Evolutionary conservation across 768 basidiomycete species (phyloP).

Genomic region (Xerocomus brunneocitrinus): DNA sequence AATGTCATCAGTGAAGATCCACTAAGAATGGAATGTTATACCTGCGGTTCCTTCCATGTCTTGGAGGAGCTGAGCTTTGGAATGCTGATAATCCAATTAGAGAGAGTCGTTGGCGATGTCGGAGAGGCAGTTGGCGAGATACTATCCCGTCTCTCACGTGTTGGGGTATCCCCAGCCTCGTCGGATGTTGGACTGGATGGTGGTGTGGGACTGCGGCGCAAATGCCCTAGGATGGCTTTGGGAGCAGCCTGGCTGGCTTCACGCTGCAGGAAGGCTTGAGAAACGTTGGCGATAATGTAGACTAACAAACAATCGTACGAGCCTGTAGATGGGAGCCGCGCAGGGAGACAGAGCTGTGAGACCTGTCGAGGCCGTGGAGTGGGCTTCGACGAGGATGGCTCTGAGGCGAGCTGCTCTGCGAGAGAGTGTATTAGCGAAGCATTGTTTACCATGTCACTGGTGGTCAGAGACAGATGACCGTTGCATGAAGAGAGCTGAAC

Average conservation of each 20-base stretch:
- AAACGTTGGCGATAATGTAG: slow-evolving; percentile 20
- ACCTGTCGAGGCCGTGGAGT: slow-evolving; percentile 37
- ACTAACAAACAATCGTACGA: slow-evolving; percentile 21
- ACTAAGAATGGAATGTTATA: slow-evolving; percentile 15
- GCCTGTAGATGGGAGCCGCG: slow-evolving; percentile 66
- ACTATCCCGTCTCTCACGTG: slow-evolving; percentile 10
- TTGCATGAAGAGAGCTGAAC: slow-evolving; percentile 10
- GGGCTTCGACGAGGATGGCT: slow-evolving; percentile 17
- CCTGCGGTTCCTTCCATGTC: slow-evolving; percentile 54
- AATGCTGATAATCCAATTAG: slow-evolving; percentile 13
- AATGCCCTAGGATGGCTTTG: slow-evolving; percentile 50
- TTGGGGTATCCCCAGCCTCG: slow-evolving; percentile 13
- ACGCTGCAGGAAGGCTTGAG: slow-evolving; percentile 62
- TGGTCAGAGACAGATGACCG: background rate
- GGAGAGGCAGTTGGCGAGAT: slow-evolving; percentile 18
- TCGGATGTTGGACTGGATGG: slow-evolving; percentile 25
- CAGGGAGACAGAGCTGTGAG: slow-evolving; percentile 58
- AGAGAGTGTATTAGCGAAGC: slow-evolving; percentile 30
- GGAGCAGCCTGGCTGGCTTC: slow-evolving; percentile 63
- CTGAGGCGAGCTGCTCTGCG: slow-evolving; percentile 23
- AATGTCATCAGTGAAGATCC: background rate
- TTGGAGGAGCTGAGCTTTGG: slow-evolving; percentile 12
- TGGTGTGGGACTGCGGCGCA: slow-evolving; percentile 44
- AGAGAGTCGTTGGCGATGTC: slow-evolving; percentile 17
- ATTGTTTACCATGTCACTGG: slow-evolving; percentile 50